Base-by-base conservation (phyloP, 345 rosid species). In the Erodium maritimum region DNA sequence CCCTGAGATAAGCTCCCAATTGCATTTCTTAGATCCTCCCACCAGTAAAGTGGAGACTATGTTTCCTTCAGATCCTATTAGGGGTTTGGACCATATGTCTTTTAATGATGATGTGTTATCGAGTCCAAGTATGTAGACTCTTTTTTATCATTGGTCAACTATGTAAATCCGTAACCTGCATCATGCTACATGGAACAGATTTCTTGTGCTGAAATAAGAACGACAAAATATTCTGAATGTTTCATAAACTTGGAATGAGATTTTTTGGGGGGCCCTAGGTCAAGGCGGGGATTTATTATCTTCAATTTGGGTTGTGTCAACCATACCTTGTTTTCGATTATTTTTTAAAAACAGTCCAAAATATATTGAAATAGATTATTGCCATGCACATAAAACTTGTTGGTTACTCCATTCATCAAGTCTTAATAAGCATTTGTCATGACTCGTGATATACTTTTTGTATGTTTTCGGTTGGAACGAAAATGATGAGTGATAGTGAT, bases 1-100 rank as follows among this genome's bases (percentile, higher is more conserved):
- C 71, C 75, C 85, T 23, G 85, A 87, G 74, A 80, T 84, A 61
- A 74, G 81, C 76, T 78, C 95, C 55, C 84, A 83, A 62, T 74
- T 87, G 64, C 90, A 84, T 68, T 77, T 87, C 79, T 59, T 80
- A 60, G 83, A 62, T 52, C 57, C 71, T 52, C 71, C 37, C 20
- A 45, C 62, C 61, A 46, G n/a, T 46, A 68, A 68, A 68, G 67
- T 52, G 5, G 66, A 62, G 58, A 58, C 33, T 25, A 25, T 25
- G 33, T 25, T 25, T 25, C 33, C 33, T 25, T 25, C 33, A 25
- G 33, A 25, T 25, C 33, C 33, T 25, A 25, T 5, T 20, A 63
- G 66, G 21, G 51, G 21, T 61, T 48, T 68, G 1, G 62, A 58
- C 42, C 58, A 57, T 25, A 53, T 68, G 46, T 7, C 71, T 18